Percentiles rank a stretch among this genome's conserved stretches.
Evolutionary conservation across 2,329 filamentous ascomycete genomes (phyloP).

Genomic region (Clarireedia hainanense): DNA sequence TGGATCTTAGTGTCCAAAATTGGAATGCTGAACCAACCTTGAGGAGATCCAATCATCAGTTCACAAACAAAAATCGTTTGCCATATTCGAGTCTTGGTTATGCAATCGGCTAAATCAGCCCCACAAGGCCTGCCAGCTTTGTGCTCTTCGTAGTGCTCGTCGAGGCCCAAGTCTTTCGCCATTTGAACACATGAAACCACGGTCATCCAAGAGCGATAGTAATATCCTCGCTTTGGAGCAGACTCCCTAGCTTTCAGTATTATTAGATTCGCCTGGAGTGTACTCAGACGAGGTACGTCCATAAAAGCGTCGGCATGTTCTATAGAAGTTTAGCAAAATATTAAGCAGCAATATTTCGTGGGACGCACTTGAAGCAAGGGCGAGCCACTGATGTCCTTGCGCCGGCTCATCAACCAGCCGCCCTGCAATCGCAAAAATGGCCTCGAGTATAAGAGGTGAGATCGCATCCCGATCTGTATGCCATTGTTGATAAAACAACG

Average conservation of each 20-base stretch:
- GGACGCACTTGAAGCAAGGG: constrained; percentile 66
- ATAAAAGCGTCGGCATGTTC: constrained; percentile 90
- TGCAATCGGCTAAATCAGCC: constrained; percentile 64
- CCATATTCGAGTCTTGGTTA: constrained; percentile 82
- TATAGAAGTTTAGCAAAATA: constrained; percentile 33
- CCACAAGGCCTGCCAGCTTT: constrained; percentile 63
- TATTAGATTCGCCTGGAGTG: constrained; percentile 81
- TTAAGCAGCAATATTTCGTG: neutral
- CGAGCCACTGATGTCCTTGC: constrained; percentile 87
- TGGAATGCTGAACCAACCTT: constrained; percentile 51
- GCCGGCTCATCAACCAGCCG: constrained; percentile 75
- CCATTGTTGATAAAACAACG: constrained; percentile 84
- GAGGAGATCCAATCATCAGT: constrained; percentile 86
- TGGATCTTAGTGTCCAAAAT: neutral
- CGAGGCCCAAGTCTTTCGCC: constrained; percentile 82
- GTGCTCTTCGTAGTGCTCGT: constrained; percentile 80
- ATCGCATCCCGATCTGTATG: constrained; percentile 72
- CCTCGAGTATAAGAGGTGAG: constrained; percentile 81
- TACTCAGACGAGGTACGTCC: constrained; percentile 83
- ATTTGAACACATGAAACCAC: constrained; percentile 88
- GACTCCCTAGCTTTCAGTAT: constrained; percentile 86
- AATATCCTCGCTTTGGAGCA: constrained; percentile 89
- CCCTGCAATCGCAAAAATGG: constrained; percentile 83
- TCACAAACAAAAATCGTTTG: constrained; percentile 81
- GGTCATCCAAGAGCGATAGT: constrained; percentile 95